A percentile compares a stretch with the other conserved stretches of the same genome.
Evolutionary conservation across 2,329 filamentous ascomycete species (phyloP).

Genomic region (Fusarium sp.): DNA sequence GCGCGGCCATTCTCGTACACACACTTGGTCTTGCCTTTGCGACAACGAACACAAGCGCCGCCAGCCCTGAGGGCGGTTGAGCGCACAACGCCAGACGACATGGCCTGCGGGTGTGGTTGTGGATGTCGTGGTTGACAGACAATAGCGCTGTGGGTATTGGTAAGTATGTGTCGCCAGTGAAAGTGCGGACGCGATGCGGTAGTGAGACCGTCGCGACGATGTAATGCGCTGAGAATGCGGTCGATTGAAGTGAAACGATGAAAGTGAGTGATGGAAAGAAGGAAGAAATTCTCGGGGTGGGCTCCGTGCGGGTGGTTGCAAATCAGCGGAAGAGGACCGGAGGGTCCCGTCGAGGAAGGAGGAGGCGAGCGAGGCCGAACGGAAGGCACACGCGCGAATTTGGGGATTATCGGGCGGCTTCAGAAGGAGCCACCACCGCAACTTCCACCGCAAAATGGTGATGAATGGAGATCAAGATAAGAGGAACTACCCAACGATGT

Average conservation of each 20-base stretch:
- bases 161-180: slow-evolving; percentile 12
- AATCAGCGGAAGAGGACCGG: slow-evolving; percentile 43
- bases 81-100: slow-evolving; percentile 65
- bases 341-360: slow-evolving; percentile 39
- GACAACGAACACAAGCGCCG: slow-evolving; percentile 72
- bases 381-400: slow-evolving; percentile 41
- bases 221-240: background rate
- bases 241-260: slow-evolving; percentile 1
- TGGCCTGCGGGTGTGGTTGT: slow-evolving; percentile 41
- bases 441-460: slow-evolving; percentile 6
- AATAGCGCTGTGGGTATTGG: slow-evolving; percentile 2
- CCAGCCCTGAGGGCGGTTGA: slow-evolving; percentile 72
- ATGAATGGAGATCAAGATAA: background rate
- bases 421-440: slow-evolving; percentile 23
- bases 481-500: background rate
- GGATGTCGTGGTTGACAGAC: background rate
- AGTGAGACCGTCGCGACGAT: background rate
- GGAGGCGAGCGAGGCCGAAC: slow-evolving; percentile 40
- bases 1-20: slow-evolving; percentile 73
- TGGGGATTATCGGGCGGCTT: slow-evolving; percentile 38
- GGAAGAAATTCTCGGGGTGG: slow-evolving; percentile 38
- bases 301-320: slow-evolving; percentile 24
- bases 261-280: slow-evolving; percentile 30
- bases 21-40: slow-evolving; percentile 74
- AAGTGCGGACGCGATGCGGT: background rate